Base-by-base conservation (phyloP, 2,329 filamentous ascomycete species). In the Hirsutella rhossiliensis region DNA sequence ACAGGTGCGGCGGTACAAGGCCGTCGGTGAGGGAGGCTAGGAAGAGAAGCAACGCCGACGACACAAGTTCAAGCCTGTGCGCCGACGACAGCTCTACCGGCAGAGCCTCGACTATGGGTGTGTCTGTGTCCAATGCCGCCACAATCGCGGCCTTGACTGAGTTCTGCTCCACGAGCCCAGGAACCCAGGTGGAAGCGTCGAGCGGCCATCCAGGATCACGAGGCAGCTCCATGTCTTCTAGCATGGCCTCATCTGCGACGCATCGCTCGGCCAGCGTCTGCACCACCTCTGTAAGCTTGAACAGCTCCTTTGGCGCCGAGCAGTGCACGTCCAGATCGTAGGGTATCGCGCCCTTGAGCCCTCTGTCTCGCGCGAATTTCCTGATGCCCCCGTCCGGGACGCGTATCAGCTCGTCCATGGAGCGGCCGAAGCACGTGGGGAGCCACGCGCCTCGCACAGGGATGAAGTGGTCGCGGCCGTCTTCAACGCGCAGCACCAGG, bases 381-480 rank as follows among this genome's bases (percentile, higher is more conserved):
- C 87, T 69, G 45, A 84, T 84, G 5, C 92, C 83, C 5, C 89
- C 87, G 11, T 75, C 89, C 0, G 92, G 89, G 5, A 96, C 78
- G 17, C 82, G 79, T 41, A 94, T 87, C 9, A 98, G 73, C 55
- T 94, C 89, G 47, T 89, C 83, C n/a, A 98, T 74, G 0, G 85
- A 89, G 32, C 87, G 80, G 0, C 86, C 87, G 41, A 97, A 85
- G 53, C 81, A 85, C 0, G 87, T 87, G 9, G 84, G 84, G 4
- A 82, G 67, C 90, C 92, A 98, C 1, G 65, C 68, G 0, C 77
- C 92, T 20, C 76, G 80, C 0, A 95, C 71, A 0, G 88, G 83
- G 34, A 98, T 78, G 58, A 98, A 98, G 57, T 97, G 85, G 54
- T 98, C 92, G 40, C 88, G 76, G 1, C 94, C 94, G 43, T 83